Evolutionary conservation across 2,329 filamentous ascomycete genomes (phyloP).

Genomic region (Fusarium sp.): DNA sequence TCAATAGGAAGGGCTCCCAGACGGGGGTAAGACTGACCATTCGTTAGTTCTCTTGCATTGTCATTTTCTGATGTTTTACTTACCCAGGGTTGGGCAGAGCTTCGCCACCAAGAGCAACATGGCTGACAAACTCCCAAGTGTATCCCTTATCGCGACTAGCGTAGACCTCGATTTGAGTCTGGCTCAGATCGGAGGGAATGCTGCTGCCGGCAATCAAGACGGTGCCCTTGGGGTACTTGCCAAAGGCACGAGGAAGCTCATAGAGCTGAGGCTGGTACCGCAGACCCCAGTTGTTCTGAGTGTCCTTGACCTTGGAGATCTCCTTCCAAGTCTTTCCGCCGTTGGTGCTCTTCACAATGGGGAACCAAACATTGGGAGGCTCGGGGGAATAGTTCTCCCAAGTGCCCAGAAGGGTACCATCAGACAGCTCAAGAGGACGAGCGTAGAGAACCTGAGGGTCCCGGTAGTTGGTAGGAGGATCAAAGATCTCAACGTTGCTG

Average conservation of each 20-base stretch:
- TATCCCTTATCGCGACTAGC: constrained; percentile 69
- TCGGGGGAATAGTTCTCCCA: constrained; percentile 69
- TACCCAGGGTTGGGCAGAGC: constrained; percentile 68
- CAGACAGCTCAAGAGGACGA: constrained; percentile 56
- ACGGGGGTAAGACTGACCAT: constrained; percentile 66
- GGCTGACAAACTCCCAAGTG: constrained; percentile 75
- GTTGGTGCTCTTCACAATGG: constrained; percentile 64
- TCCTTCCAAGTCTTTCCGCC: constrained; percentile 70
- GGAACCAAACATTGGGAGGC: constrained; percentile 66
- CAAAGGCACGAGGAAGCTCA: constrained; percentile 68
- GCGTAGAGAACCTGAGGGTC: constrained; percentile 58
- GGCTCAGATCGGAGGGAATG: constrained; percentile 68
- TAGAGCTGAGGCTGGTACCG: constrained; percentile 78
- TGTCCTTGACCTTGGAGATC: constrained; percentile 71
- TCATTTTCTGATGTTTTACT: not conserved
- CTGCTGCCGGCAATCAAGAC: constrained; percentile 69
- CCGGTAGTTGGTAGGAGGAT: constrained; percentile 56
- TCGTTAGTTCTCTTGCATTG: not conserved
- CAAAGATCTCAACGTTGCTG: constrained; percentile 53
- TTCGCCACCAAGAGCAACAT: constrained; percentile 71
- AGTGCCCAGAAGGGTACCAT: constrained; percentile 62
- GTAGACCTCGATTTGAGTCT: constrained; percentile 76
- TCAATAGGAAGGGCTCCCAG: constrained; percentile 61
- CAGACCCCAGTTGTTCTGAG: constrained; percentile 71
- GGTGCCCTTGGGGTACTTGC: constrained; percentile 69